Evolutionary conservation across 495 filamentous ascomycete species (phyloP).

Genomic region (Aspergillus funiculosus): DNA sequence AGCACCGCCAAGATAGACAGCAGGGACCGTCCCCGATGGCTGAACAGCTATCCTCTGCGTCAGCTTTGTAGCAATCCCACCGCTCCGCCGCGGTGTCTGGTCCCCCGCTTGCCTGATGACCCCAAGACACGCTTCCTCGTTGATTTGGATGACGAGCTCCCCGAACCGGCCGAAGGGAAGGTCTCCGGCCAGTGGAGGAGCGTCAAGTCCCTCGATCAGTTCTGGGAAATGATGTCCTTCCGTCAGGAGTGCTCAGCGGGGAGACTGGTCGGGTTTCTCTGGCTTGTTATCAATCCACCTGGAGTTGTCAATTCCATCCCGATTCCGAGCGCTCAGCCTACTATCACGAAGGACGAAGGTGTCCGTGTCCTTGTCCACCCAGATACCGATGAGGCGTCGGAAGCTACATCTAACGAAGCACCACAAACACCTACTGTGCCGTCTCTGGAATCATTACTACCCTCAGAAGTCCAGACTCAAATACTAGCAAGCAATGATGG

Average conservation of each 20-base stretch:
- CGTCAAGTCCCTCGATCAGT: conserved; percentile 75
- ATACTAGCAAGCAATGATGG: conserved; percentile 15
- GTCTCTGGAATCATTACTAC: too few relatives aligned
- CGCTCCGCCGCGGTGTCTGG: conserved; percentile 74
- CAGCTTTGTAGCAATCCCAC: conserved; percentile 50
- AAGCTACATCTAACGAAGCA: not conserved
- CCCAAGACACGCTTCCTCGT: conserved; percentile 88
- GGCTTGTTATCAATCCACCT: conserved; percentile 69
- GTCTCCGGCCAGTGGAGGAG: conserved; percentile 68
- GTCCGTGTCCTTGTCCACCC: conserved; percentile 5
- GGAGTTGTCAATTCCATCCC: conserved; percentile 36
- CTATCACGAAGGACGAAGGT: conserved; percentile 3
- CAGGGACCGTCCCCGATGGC: conserved; percentile 44
- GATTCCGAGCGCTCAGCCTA: conserved; percentile 30
- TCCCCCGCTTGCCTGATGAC: conserved; percentile 91
- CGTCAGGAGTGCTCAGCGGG: conserved; percentile 93
- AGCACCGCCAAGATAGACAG: conserved; percentile 34
- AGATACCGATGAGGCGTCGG: not conserved
- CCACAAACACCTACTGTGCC: not conserved
- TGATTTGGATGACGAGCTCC: conserved; percentile 77
- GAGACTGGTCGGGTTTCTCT: conserved; percentile 86
- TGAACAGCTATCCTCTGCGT: conserved; percentile 57
- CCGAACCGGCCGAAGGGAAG: conserved; percentile 33
- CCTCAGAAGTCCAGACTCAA: not conserved
- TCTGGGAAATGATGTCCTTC: conserved; percentile 99